Percentiles rank a stretch among this genome's conserved stretches.
Conservation (phyloP, 108 stramenopile genomes). For the Fistulifera solaris region DNA sequence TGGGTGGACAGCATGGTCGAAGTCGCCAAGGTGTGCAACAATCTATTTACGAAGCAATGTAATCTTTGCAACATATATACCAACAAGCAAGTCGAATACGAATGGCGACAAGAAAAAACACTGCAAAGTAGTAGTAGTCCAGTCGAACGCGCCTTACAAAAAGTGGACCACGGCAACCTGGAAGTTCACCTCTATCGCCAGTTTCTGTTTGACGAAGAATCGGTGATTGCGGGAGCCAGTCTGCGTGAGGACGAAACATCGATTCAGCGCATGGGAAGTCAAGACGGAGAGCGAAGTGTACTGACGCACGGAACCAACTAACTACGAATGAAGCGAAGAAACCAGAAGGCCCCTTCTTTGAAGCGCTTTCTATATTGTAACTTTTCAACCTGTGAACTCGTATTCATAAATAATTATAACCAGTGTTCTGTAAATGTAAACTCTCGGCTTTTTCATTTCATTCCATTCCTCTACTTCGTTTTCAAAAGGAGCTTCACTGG, state of each 20-base stretch:
- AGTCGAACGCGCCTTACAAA: too few species aligned
- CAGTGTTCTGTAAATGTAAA: too few species aligned
- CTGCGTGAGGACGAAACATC: background rate
- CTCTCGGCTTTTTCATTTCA: background rate
- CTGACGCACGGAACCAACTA: too few species aligned
- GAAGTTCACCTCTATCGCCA: conserved; percentile 9
- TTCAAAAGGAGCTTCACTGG: conserved; percentile 25
- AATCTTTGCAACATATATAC: conserved; percentile 5
- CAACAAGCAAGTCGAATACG: conserved; percentile 12
- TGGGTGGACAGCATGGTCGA: too few species aligned
- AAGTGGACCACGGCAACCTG: background rate
- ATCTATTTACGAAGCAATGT: background rate
- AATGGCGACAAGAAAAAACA: conserved; percentile 9
- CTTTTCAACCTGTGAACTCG: too few species aligned
- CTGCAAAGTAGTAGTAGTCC: background rate
- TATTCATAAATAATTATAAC: too few species aligned
- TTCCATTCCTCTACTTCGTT: background rate
- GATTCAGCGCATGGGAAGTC: too few species aligned
- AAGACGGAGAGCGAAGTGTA: too few species aligned
- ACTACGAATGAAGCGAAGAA: too few species aligned
- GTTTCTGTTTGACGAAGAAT: conserved; percentile 13
- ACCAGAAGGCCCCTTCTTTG: too few species aligned
- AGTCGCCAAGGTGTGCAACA: too few species aligned
- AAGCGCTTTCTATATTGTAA: too few species aligned
- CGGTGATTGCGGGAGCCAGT: background rate